Evolutionary conservation across 805 yeast genomes (phyloP).

Genomic region (Lipomyces mesembrius): DNA sequence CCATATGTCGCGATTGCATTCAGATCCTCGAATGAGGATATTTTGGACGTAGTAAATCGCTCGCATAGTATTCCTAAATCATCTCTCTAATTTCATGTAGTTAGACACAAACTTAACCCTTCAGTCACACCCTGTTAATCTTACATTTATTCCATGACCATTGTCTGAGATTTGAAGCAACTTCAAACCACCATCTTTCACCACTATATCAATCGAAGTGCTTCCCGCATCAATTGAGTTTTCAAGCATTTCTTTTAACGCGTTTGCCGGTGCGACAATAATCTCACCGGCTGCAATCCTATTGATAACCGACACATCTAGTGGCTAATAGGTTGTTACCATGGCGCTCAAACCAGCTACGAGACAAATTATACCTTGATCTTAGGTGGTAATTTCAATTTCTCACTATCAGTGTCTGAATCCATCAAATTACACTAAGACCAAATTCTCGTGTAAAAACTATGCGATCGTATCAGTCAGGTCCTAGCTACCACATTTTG

Average conservation of each 20-base stretch:
- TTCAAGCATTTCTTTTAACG: conserved; percentile 89
- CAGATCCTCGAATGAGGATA: conserved; percentile 75
- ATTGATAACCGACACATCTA: conserved; percentile 77
- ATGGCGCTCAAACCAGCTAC: neutral
- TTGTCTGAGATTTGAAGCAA: conserved; percentile 86
- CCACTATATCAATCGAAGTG: conserved; percentile 71
- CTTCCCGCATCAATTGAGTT: conserved; percentile 88
- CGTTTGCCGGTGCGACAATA: conserved; percentile 91
- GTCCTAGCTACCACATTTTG: neutral
- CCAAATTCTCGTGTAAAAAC: neutral
- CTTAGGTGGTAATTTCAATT: conserved; percentile 13
- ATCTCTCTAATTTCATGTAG: conserved; percentile 47
- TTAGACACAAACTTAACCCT: conserved; percentile 1
- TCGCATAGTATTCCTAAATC: conserved; percentile 85
- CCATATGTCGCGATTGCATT: conserved; percentile 78
- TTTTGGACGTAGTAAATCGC: conserved; percentile 89
- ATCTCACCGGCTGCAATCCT: conserved; percentile 97
- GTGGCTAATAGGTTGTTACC: conserved; percentile 45
- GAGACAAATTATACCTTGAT: conserved; percentile 26
- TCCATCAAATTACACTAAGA: neutral
- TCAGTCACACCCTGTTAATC: neutral
- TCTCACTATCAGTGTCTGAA: neutral
- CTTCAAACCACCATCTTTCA: conserved; percentile 92
- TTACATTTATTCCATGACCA: conserved; percentile 71
- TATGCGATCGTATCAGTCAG: neutral